A percentile compares a stretch with the other conserved stretches of the same genome.
Evolutionary conservation across 768 basidiomycete genomes (phyloP).

Genomic region (Suillus discolor): DNA sequence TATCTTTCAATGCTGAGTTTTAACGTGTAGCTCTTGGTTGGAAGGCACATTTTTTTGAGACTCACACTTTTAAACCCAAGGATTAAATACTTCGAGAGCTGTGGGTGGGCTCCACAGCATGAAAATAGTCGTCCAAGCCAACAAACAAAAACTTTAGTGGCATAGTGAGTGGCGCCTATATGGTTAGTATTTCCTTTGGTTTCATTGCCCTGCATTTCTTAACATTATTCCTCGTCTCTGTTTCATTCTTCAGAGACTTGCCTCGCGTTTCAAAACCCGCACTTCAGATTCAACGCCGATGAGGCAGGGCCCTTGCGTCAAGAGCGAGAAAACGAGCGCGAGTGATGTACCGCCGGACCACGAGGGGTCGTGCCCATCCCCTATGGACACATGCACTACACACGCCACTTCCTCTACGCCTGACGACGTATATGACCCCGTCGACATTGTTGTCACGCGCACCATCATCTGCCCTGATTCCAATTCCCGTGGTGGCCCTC

Average conservation of each 20-base stretch:
- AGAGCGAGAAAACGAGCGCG: conserved; percentile 12
- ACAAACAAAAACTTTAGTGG: not conserved
- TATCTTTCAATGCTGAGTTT: not conserved
- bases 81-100: not conserved
- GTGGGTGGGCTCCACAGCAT: not conserved
- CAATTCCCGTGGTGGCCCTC: not conserved
- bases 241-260: conserved; percentile 20
- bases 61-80: not conserved
- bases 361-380: not conserved
- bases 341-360: conserved; percentile 31
- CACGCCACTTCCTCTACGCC: conserved; percentile 5
- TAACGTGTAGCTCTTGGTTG: not conserved
- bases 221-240: conserved; percentile 20
- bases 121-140: not conserved
- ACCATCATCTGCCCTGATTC: conserved; percentile 38
- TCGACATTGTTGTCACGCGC: conserved; percentile 35
- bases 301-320: conserved; percentile 25
- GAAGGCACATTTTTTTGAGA: not conserved
- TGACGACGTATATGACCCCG: conserved; percentile 29
- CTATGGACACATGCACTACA: not conserved
- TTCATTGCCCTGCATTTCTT: conserved; percentile 9
- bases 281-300: conserved; percentile 21
- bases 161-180: conserved; percentile 5
- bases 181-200: conserved; percentile 20
- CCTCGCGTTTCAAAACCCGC: conserved; percentile 12